Conservation (phyloP, 2,329 filamentous ascomycete species). For the Fusarium avenaceum region DNA sequence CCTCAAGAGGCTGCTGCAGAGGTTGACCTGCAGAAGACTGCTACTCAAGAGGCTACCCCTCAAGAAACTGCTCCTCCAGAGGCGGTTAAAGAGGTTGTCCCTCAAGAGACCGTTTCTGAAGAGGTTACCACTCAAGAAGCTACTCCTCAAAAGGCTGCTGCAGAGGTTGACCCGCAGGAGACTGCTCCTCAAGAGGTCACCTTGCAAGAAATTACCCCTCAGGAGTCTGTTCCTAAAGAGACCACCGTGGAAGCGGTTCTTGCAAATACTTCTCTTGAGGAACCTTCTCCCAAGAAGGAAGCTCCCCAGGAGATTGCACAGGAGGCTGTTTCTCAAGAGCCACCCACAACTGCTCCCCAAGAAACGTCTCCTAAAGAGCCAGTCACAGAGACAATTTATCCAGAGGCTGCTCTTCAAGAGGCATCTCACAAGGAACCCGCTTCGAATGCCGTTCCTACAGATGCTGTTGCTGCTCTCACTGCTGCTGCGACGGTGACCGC, state of each 20-base stretch:
- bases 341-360: background rate
- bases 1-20: constrained; percentile 21
- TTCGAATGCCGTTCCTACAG: constrained; percentile 3
- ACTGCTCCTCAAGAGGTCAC: background rate
- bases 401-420: background rate
- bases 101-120: background rate
- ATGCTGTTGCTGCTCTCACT: constrained; percentile 20
- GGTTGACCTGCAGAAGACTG: background rate
- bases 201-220: constrained; percentile 1
- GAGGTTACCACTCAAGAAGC: background rate
- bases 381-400: background rate
- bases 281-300: background rate
- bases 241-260: too few relatives aligned
- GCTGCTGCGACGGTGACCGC: constrained; percentile 28
- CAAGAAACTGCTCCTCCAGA: too few relatives aligned
- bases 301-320: background rate
- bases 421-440: background rate
- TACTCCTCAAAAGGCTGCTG: constrained; percentile 15
- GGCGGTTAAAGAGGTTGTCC: background rate
- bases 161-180: constrained; percentile 3
- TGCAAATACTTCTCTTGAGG: too few relatives aligned
- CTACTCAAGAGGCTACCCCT: constrained; percentile 9
- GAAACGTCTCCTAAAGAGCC: background rate
- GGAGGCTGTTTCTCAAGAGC: too few relatives aligned
- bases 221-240: constrained; percentile 8